Evolutionary conservation across 352 stramenopile species (phyloP).

Genomic region (Phytophthora fragariae): DNA sequence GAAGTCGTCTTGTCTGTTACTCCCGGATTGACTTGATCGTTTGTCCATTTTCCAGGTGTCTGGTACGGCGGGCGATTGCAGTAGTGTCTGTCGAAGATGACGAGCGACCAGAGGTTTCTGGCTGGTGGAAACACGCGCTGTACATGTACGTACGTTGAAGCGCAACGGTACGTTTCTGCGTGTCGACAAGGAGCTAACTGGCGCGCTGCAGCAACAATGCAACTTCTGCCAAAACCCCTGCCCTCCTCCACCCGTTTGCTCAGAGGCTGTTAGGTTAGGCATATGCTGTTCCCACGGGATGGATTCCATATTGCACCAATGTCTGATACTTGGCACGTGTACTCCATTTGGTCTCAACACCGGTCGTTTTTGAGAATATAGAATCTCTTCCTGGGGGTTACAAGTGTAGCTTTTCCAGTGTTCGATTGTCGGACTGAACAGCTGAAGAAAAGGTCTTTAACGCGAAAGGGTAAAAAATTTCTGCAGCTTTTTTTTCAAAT

Average conservation of each 20-base stretch:
- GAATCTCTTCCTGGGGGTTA: neutral
- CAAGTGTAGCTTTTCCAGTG: neutral
- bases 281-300: neutral
- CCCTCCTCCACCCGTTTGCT: neutral
- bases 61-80: neutral
- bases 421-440: conserved; percentile 1
- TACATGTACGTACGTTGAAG: neutral
- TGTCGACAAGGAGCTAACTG: neutral
- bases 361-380: neutral
- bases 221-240: neutral
- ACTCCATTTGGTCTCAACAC: neutral
- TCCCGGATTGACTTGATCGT: neutral
- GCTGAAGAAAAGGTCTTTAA: neutral
- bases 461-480: no score
- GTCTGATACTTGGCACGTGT: neutral
- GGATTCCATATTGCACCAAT: neutral
- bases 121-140: neutral
- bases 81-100: neutral
- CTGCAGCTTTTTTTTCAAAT: neutral
- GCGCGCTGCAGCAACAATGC: no score
- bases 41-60: neutral
- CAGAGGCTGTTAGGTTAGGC: neutral
- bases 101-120: neutral
- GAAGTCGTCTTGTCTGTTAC: neutral
- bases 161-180: neutral